Base-by-base conservation (phyloP, 2,329 filamentous ascomycete species). In the Penicillium olsonii region DNA sequence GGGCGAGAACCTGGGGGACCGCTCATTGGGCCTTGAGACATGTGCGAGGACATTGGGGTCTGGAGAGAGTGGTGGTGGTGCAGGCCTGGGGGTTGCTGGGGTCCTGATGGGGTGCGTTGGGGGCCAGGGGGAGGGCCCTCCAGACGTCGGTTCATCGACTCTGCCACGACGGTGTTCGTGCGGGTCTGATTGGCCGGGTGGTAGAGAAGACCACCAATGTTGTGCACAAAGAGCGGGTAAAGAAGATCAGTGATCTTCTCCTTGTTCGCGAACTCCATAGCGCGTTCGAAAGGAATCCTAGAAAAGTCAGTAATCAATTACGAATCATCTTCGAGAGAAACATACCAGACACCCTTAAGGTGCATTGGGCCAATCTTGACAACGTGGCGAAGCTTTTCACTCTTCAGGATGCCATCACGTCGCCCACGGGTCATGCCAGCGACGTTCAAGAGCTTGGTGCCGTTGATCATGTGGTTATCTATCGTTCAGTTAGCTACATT, bases 401-500 rank as follows among this genome's bases (percentile, higher is more conserved):
- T 96, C 77, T 99, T 99, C 50, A 99, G 75, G 60, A 99, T 97
- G 40, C 94, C 94, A 67, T 99, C 94, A 65, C 94, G 84, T 58
- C 94, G 87, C 48, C 94, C 94, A 69, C 94, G 84, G 12, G 94
- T 99, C 94, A 99, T 99, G 11, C 94, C 92, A 42, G 94, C 94
- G 45, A 99, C 94, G 60, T 99, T 99, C 50, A 97, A 77, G 49
- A 99, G 78, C 72, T 97, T 99, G 1, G 94, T 99, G 15, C 94
- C 94, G 65, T 97, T 99, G 72, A 99, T 96, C 90, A 99, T 96
- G 75, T 96, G 90, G 73, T 96, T 97, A 64, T 96, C 92, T 95
- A 56, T n/a, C 12, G 31, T 27, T 22, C 6, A 27, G 43, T 44
- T 17, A 48, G 52, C 18, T 10, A 17, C 3, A 6, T 20, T 1